Evolutionary conservation across 2,329 filamentous ascomycete species (phyloP), one percentile per base, ranked within the genome.

Genomic region (Apiospora kogelbergensis): DNA sequence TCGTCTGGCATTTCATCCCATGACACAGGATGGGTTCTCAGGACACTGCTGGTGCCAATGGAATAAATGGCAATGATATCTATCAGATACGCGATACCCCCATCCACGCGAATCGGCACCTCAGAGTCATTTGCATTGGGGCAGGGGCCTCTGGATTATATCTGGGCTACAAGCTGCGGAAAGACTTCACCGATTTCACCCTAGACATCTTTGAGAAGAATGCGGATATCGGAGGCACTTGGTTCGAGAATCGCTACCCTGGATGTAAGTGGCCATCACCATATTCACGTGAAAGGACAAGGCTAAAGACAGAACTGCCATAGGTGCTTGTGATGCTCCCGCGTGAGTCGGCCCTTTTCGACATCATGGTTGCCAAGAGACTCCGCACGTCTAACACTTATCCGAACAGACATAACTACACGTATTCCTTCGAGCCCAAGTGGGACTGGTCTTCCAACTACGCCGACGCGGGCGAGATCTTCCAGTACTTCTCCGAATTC

Each of bases 211-310:
- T 88, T 73, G 87, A 89, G 72, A 89, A 88, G 78, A 88, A 88
- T 70, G 74, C 78, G 10, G 82, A 84, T 24, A 80, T 88, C 11
- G 86, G 86, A 26, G 87, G 87, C 2, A 89, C 87, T 0, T 90
- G 87, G 87, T 82, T 82, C 70, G 87, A 89, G 74, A 89, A 88
- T 73, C 80, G 82, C 26, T 90, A 90, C 70, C 87, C 87, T 0
- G 87, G 87, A 11, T 88, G 86, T 72, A 80, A 80, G 67, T 89
- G 85, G 4, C 9, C 15, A 7, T 7, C 24, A 53, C 3, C 15
- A 20, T 2, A 30, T 2, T 9, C 6, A 3, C 1, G 13, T 26
- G 1, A 20, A 17, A 15, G 1, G 4, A 7, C 4, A 3, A 17
- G 1, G 30, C 13, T 53, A 53, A 53, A 17, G 6, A 7, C 2